These are phyloP conservation scores for Phaeomoniella chlamydospora DNA, from an alignment of 2,329 filamentous ascomycete species.

Conservation along the genomic window DNA sequence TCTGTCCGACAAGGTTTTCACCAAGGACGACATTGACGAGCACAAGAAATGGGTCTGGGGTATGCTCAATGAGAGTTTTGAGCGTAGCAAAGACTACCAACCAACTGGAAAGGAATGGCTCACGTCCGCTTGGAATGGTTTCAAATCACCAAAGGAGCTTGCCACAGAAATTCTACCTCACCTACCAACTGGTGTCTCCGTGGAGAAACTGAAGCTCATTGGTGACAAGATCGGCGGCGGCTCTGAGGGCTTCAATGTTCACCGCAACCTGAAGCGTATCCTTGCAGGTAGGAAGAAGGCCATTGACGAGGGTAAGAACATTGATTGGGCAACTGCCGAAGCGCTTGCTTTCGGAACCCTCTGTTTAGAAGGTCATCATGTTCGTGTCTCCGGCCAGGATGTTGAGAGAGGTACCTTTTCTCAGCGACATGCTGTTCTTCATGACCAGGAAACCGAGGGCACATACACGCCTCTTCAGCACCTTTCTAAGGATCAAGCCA, in stretches of 20 bases:
- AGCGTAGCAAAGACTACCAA: conserved; percentile 94
- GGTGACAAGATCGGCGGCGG: conserved; percentile 62
- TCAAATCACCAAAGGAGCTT: conserved; percentile 97
- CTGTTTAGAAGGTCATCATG: conserved; percentile 86
- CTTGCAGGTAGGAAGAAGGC: conserved; percentile 80
- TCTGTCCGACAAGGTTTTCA: conserved; percentile 83
- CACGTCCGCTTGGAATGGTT: conserved; percentile 96
- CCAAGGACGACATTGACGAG: conserved; percentile 93
- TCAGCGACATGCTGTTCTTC: conserved; percentile 90
- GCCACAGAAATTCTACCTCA: conserved; percentile 89
- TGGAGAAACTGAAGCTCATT: conserved; percentile 63
- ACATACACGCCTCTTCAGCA: conserved; percentile 89
- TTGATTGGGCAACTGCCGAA: conserved; percentile 96
- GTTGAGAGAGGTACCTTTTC: conserved; percentile 99
- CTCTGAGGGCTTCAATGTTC: conserved; percentile 75
- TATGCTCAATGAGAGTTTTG: conserved; percentile 95
- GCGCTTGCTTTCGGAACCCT: conserved; percentile 87
- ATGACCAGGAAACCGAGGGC: conserved; percentile 88
- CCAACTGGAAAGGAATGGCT: conserved; percentile 96
- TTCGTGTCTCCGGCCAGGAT: conserved; percentile 95
- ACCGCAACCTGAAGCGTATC: conserved; percentile 96
- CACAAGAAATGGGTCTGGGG: conserved; percentile 99
- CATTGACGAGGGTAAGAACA: conserved; percentile 79
- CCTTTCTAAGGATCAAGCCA: conserved; percentile 79
- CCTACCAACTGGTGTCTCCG: conserved; percentile 67